These are phyloP conservation scores for Raddia guianensis DNA, from an alignment of 176 grass and related monocot species.

Conservation along the genomic window DNA sequence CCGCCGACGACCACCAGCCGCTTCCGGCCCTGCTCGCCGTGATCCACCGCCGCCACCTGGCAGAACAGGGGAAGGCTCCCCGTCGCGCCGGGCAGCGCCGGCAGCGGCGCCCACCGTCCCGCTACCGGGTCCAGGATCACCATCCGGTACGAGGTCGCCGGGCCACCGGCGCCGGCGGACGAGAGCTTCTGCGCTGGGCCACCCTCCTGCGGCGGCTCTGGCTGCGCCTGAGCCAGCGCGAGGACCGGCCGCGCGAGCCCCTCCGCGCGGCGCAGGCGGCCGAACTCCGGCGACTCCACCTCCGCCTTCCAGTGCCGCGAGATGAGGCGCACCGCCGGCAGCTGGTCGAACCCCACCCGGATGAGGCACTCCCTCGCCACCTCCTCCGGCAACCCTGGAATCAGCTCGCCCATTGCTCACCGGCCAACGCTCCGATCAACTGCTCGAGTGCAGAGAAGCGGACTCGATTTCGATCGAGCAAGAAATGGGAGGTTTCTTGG, in stretches of 20 bases:
- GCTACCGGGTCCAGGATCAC: constrained; percentile 51
- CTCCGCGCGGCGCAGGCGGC: constrained; percentile 44
- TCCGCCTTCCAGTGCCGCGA: constrained; percentile 79
- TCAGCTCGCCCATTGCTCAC: constrained; percentile 58
- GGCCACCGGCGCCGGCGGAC: neutral
- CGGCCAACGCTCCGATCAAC: neutral
- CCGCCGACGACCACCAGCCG: constrained; percentile 74
- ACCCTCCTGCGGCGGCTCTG: neutral
- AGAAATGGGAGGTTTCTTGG: neutral
- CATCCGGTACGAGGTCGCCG: constrained; percentile 53
- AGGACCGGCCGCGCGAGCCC: constrained; percentile 45
- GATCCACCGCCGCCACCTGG: constrained; percentile 55
- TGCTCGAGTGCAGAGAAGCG: neutral
- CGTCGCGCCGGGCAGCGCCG: constrained; percentile 31
- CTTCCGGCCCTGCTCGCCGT: constrained; percentile 36
- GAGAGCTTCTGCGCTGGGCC: constrained; percentile 30
- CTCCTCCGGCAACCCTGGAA: constrained; percentile 77
- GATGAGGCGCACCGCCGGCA: constrained; percentile 63
- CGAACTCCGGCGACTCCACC: constrained; percentile 60
- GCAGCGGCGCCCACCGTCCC: constrained; percentile 53
- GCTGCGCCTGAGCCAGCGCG: constrained; percentile 45
- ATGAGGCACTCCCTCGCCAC: constrained; percentile 93
- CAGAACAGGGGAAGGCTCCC: constrained; percentile 83
- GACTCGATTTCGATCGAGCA: neutral
- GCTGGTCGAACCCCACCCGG: constrained; percentile 67